Evolutionary conservation across 495 filamentous ascomycete genomes (phyloP), one percentile per base, ranked within the genome.

Genomic region (Pyronema domesticum): DNA sequence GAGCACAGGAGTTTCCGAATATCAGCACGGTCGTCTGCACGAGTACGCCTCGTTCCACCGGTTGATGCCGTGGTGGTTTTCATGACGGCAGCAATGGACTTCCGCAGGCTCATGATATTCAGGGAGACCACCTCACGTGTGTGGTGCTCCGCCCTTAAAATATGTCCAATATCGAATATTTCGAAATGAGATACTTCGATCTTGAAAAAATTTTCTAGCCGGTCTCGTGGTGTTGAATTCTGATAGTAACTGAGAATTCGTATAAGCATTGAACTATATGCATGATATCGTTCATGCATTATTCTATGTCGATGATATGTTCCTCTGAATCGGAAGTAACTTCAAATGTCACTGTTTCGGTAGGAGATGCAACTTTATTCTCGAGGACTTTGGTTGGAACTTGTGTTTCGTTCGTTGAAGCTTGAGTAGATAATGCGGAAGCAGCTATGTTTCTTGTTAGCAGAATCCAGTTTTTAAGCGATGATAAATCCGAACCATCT

Each of bases 141-240:
- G 7, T 40, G 15, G 4, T 6, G 23, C 10, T 23, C 37, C 40
- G 44, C 46, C 14, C 23, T 13, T 37, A 18, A 46, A 35, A 54
- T 17, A 17, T 70, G 67, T 34, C 59, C 34, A 8, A 65, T 61
- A 54, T 72, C 67, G 40, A 64, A 63, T 23, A 52, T 49, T 46
- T 68, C 60, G 50, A 59, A 70, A 46, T 65, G 61, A 15, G 66
- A 64, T 30, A 67, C 61, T 46, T 71, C 63, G 37, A 62, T 58
- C 7, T 45, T 55, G 36, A 61, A 63, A 39, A 56, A 64, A n/a
- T 59, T 65, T 6, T 58, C 34, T 3, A 55, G 47, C 36, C 65
- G 54, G 51, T 68, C 65, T 33, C 65, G 60, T 19, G 59, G 66
- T 9, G 65, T 63, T 7, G 70, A 66, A 35, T 62, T 58, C 30